phyloP scores from a whole-genome alignment of 2,329 filamentous ascomycete genomes.

The Arthrobotrys entomopaga region DNA sequence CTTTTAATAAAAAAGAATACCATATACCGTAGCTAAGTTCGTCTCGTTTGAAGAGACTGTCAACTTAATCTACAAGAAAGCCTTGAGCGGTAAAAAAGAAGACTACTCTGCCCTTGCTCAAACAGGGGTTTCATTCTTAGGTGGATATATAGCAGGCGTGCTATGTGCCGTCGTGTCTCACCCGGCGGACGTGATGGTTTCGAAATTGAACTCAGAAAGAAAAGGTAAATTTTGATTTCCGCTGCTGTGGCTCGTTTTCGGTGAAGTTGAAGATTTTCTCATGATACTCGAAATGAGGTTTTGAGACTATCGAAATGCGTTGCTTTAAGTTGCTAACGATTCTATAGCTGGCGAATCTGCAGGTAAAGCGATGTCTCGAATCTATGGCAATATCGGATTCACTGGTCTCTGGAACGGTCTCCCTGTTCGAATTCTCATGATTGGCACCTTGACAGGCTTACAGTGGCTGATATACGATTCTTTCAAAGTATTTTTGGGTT shows the following conservation, averaged over 20 bases:
- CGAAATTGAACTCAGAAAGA: conserved; percentile 85
- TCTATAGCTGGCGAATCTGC: conserved; percentile 71
- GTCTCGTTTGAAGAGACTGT: conserved; percentile 91
- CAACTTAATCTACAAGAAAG: conserved; percentile 79
- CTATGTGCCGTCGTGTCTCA: conserved; percentile 84
- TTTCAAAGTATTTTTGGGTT: conserved; percentile 89
- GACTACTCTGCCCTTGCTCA: conserved; percentile 84
- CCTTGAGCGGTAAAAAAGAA: conserved; percentile 77
- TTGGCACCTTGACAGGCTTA: conserved; percentile 80
- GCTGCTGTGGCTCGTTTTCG: not conserved
- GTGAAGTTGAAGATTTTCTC: not conserved
- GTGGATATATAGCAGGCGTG: conserved; percentile 87
- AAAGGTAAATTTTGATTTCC: conserved; percentile 60
- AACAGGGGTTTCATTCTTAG: conserved; percentile 84
- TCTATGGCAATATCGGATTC: conserved; percentile 89
- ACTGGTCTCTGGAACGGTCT: conserved; percentile 90
- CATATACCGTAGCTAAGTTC: conserved; percentile 91
- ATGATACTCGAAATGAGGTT: too few species aligned
- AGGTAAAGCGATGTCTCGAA: conserved; percentile 77
- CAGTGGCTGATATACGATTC: conserved; percentile 97
- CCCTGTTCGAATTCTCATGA: conserved; percentile 88
- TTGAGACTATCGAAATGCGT: too few species aligned
- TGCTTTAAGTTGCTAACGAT: not conserved
- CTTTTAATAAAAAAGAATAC: conserved; percentile 74
- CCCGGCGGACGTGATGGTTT: conserved; percentile 88